A percentile compares a stretch with the other conserved stretches of the same genome.
phyloP scores from a whole-genome alignment of 2,329 filamentous ascomycete genomes.

The Pseudogymnoascus sp. region DNA sequence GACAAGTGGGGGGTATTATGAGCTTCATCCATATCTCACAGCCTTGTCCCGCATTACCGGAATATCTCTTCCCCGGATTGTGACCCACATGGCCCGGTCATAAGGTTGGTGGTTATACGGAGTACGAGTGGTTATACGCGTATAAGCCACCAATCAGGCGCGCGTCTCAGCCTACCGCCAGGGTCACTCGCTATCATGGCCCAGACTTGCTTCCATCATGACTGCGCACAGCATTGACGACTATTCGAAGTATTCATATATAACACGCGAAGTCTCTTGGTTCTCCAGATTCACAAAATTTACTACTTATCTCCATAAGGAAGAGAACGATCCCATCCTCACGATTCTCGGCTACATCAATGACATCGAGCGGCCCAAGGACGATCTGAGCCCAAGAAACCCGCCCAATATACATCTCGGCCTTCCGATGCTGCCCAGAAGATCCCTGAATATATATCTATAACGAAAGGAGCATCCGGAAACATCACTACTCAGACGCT shows the following conservation, averaged over 20 bases:
- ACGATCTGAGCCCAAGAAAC: not conserved
- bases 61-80: slow-evolving; percentile 6
- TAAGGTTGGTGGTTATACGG: not conserved
- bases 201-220: not conserved
- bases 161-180: not conserved
- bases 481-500: not conserved
- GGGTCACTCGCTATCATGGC: not conserved
- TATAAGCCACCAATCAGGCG: not conserved
- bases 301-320: not conserved
- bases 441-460: not conserved
- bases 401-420: not conserved
- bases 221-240: not conserved
- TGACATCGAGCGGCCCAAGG: not conserved
- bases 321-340: not conserved
- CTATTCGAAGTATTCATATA: not conserved
- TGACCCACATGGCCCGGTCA: not conserved
- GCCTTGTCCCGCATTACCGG: slow-evolving; percentile 1
- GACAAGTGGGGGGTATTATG: not conserved
- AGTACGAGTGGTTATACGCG: no score
- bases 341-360: not conserved
- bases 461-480: not conserved
- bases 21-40: slow-evolving; percentile 6
- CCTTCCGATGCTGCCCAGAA: not conserved
- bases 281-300: not conserved
- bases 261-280: not conserved